Evolutionary conservation across 2,329 filamentous ascomycete species (phyloP).

Genomic region (Plenodomus tracheiphilus): DNA sequence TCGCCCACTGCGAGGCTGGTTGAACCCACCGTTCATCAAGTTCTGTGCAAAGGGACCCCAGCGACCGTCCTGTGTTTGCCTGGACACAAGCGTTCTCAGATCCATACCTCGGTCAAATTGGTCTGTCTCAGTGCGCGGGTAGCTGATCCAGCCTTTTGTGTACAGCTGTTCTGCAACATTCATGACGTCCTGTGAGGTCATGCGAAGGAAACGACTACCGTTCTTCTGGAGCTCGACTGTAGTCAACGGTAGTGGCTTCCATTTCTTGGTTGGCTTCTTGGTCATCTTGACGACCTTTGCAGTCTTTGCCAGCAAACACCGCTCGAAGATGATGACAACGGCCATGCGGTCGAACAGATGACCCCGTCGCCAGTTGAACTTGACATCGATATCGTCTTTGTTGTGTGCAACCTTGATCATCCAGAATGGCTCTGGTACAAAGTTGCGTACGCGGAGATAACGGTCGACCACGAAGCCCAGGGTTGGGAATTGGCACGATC

Average conservation of each 20-base stretch:
- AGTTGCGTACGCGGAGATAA: constrained; percentile 92
- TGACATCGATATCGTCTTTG: constrained; percentile 76
- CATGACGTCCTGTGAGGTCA: constrained; percentile 92
- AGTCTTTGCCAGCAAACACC: constrained; percentile 74
- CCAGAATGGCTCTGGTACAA: constrained; percentile 92
- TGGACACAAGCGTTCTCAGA: constrained; percentile 75
- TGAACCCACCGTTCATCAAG: constrained; percentile 75
- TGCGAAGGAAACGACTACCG: constrained; percentile 83
- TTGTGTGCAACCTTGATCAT: constrained; percentile 81
- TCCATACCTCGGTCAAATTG: constrained; percentile 92
- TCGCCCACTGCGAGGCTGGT: constrained; percentile 76
- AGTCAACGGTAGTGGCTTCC: constrained; percentile 89
- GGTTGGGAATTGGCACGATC: constrained; percentile 96
- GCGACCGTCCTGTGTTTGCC: constrained; percentile 73
- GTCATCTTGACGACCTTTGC: constrained; percentile 84
- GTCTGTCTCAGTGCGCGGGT: constrained; percentile 95
- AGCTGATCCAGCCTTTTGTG: constrained; percentile 94
- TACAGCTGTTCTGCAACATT: constrained; percentile 82
- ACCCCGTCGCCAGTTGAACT: constrained; percentile 80
- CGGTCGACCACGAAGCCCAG: constrained; percentile 96
- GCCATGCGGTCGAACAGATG: constrained; percentile 86
- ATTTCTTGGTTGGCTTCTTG: constrained; percentile 90
- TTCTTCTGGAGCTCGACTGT: constrained; percentile 97
- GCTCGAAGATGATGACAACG: constrained; percentile 80
- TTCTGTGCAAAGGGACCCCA: constrained; percentile 83